Evolutionary conservation across 2,329 filamentous ascomycete species (phyloP).

Genomic region (Knoxdaviesia capensis): DNA sequence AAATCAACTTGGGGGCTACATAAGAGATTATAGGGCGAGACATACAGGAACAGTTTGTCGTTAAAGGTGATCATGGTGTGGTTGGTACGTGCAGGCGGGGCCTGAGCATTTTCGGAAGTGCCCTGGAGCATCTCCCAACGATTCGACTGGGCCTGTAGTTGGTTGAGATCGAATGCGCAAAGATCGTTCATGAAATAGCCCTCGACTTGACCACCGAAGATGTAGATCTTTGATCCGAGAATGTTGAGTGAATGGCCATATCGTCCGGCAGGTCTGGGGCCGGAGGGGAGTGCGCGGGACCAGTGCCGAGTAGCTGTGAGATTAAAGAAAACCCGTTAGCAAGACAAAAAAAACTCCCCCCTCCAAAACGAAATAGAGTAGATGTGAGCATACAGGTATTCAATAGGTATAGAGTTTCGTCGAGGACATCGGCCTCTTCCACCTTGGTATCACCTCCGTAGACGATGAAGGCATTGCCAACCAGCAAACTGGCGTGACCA

Average conservation of each 20-base stretch:
- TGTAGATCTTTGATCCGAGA: conserved; percentile 86
- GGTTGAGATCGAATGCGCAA: conserved; percentile 86
- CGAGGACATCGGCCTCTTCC: conserved; percentile 74
- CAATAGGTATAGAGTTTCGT: conserved; percentile 87
- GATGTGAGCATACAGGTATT: conserved; percentile 66
- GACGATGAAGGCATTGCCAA: conserved; percentile 97
- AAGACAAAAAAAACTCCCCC: background rate
- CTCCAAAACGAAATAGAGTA: background rate
- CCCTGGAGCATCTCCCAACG: conserved; percentile 81
- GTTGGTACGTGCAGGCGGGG: conserved; percentile 71
- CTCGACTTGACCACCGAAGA: conserved; percentile 94
- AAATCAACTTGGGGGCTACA: background rate
- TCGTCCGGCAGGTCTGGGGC: conserved; percentile 66
- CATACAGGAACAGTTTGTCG: conserved; percentile 83
- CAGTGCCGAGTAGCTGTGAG: conserved; percentile 78
- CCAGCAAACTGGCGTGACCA: conserved; percentile 79
- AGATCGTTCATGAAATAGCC: conserved; percentile 97
- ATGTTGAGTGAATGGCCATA: conserved; percentile 97
- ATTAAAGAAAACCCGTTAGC: background rate
- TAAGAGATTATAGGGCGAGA: conserved; percentile 6
- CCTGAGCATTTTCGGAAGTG: conserved; percentile 8
- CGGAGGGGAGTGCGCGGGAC: conserved; percentile 81
- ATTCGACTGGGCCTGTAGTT: conserved; percentile 75
- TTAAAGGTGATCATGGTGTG: conserved; percentile 83
- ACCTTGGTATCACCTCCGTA: conserved; percentile 98